Evolutionary conservation across 2,329 filamentous ascomycete species (phyloP).

Genomic region (Hysterium pulicare): DNA sequence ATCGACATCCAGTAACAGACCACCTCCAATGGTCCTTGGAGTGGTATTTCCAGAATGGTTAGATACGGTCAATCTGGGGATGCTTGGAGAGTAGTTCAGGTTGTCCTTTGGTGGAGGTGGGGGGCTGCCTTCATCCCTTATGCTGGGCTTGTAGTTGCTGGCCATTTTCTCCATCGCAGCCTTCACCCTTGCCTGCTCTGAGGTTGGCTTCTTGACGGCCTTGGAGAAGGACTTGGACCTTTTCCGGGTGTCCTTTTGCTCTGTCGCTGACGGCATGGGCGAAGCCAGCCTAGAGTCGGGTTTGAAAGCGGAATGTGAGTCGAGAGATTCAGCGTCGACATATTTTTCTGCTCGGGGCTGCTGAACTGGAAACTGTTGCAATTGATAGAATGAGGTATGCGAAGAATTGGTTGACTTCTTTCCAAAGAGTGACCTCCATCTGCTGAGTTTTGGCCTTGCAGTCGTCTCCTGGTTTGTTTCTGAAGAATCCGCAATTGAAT

Average conservation of each 20-base stretch:
- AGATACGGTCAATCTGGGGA: constrained; percentile 19
- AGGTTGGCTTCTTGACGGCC: constrained; percentile 4
- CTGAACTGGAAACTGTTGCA: constrained; percentile 20
- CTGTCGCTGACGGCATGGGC: constrained; percentile 26
- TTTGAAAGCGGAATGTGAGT: constrained; percentile 13
- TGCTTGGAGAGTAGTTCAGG: constrained; percentile 6
- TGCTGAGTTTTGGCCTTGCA: constrained; percentile 34
- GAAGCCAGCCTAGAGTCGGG: constrained; percentile 16
- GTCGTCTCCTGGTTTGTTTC: constrained; percentile 12
- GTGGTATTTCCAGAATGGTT: constrained; percentile 9
- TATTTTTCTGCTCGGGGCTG: constrained; percentile 29
- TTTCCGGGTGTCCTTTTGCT: constrained; percentile 29
- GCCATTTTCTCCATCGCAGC: background rate
- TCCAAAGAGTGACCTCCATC: constrained; percentile 38
- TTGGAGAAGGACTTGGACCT: constrained; percentile 1
- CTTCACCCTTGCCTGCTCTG: constrained; percentile 8
- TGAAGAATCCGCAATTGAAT: constrained; percentile 3
- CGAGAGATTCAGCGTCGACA: constrained; percentile 26
- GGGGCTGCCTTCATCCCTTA: constrained; percentile 18
- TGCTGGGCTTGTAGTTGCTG: background rate
- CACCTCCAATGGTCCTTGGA: constrained; percentile 11
- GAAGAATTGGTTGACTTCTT: constrained; percentile 27
- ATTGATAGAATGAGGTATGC: constrained; percentile 33
- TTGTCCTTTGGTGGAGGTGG: constrained; percentile 15
- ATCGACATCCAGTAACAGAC: constrained; percentile 62